Evolutionary conservation across 345 rosid species (phyloP), one percentile per base, ranked within the genome.

Genomic region (Diplotaxis tenuifolia): DNA sequence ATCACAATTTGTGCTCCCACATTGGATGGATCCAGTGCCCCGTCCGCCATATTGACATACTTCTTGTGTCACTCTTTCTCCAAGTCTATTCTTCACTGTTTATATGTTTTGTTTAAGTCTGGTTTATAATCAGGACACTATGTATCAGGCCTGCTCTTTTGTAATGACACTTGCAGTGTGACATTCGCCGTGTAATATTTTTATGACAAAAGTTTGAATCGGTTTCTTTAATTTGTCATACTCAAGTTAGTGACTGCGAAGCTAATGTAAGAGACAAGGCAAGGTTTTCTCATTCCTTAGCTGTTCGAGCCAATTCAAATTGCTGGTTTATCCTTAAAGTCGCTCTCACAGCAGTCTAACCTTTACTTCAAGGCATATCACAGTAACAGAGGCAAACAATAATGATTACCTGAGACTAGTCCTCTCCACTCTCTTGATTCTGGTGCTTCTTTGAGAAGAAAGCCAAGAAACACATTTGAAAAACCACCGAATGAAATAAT

Each of bases 371-470:
- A n/a, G n/a, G n/a, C n/a, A n/a, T n/a, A n/a, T n/a, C n/a, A n/a
- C n/a, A n/a, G n/a, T n/a, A n/a, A n/a, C n/a, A n/a, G n/a, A n/a
- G n/a, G n/a, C n/a, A n/a, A 50, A 19, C 21, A 19, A 50, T 9
- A 19, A 50, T 9, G 20, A 16, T 15, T 15, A 47, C 53, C 18
- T 47, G 53, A 2, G 23, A 50, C 14, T 8, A 47, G 20, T 47
- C 75, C 16, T 25, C 32, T 38, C 14, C 23, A 12, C 18, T 50
- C 70, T 65, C 72, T 58, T 7, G 57, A n/a, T n/a, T n/a, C n/a
- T n/a, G n/a, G 6, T 32, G 45, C 45, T 61, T 53, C 40, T 8
- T 12, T 40, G 65, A 56, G 58, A 65, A 65, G 49, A 65, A 64
- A 54, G 12, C 9, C 9, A 55, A 64, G 57, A 40, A 34, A 53